Conservation (phyloP, 2,329 filamentous ascomycete genomes). For the Cordyceps fumosorosea region DNA sequence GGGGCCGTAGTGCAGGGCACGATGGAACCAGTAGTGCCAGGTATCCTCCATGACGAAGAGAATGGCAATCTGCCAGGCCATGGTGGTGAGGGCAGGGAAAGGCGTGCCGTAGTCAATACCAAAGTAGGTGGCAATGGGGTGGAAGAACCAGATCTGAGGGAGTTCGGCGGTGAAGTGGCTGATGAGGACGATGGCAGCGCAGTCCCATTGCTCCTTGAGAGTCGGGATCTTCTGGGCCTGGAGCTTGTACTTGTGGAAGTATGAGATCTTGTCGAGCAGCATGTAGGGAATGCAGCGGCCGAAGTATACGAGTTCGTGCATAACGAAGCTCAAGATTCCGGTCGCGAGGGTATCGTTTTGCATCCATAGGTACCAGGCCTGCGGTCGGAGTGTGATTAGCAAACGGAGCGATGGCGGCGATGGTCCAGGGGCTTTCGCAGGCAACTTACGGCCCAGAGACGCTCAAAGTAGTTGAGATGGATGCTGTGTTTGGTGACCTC, state of each 20-base stretch:
- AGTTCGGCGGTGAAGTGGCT: slow-evolving; percentile 97
- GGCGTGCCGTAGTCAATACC: slow-evolving; percentile 84
- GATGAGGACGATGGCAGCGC: slow-evolving; percentile 84
- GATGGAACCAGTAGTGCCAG: slow-evolving; percentile 98
- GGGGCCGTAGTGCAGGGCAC: slow-evolving; percentile 85
- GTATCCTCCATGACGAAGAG: slow-evolving; percentile 96
- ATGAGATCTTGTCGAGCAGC: slow-evolving; percentile 80
- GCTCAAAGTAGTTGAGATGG: slow-evolving; percentile 78
- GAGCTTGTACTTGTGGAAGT: slow-evolving; percentile 90
- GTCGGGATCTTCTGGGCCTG: slow-evolving; percentile 87
- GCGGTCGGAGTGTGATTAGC: slow-evolving; percentile 15
- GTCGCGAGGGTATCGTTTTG: slow-evolving; percentile 95
- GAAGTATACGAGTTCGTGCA: slow-evolving; percentile 95
- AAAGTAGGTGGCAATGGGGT: slow-evolving; percentile 88
- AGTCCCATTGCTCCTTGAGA: slow-evolving; percentile 89
- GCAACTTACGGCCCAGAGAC: slow-evolving; percentile 71
- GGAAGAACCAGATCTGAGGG: slow-evolving; percentile 98
- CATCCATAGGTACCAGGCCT: slow-evolving; percentile 95
- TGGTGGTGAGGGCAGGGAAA: slow-evolving; percentile 79
- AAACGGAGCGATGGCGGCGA: not conserved
- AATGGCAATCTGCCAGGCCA: slow-evolving; percentile 83
- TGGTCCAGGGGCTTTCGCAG: slow-evolving; percentile 20
- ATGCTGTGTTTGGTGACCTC: slow-evolving; percentile 69
- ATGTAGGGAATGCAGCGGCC: slow-evolving; percentile 87
- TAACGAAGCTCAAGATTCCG: slow-evolving; percentile 92